Base-by-base conservation (phyloP, 208 protist species). In the Leishmania braziliensis region DNA sequence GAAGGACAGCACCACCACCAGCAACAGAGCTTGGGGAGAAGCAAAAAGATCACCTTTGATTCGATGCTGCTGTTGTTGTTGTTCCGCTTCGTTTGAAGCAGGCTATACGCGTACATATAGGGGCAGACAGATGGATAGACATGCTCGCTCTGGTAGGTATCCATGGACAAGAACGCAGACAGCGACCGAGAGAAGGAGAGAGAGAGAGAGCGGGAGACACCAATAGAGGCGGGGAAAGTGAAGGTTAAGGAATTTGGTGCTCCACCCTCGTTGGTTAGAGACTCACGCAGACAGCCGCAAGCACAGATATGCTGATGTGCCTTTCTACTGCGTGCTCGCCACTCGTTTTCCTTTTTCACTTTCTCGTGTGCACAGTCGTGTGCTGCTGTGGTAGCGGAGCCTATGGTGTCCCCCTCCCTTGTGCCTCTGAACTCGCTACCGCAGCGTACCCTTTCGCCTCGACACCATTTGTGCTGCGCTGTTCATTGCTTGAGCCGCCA, bases 381-480 rank as follows among this genome's bases (percentile, higher is more conserved):
- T 20, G 20, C 12, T 26, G 26, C 5, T 73, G 48, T 53, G n/a
- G 48, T 0, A 16, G 23, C 26, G 20, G 46, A 54, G 26, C 8
- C 69, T 36, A 14, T 77, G 9, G 9, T 48, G 74, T 16, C 48
- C 16, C 14, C 12, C 65, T 4, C 65, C 6, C 16, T 48, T 39
- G 8, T 12, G 5, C n/a, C 46, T 53, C 33, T 26, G 20, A 71
- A 33, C 69, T 73, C 36, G 18, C 53, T 77, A 66, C 1, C 71
- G 68, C 54, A 69, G 56, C 2, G 51, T 60, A 12, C 33, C 50
- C 14, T 39, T 74, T 5, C 81, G 77, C 54, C 48, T 68, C 14
- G 76, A 78, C 9, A 85, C 39, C 69, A 85, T 65, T 56, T 85
- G 81, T 20, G 81, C 70, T 4, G 72, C 81, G 51, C 62, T 74